Evolutionary conservation across 352 stramenopile species (phyloP).

Genomic region (Achlya hypogyna): DNA sequence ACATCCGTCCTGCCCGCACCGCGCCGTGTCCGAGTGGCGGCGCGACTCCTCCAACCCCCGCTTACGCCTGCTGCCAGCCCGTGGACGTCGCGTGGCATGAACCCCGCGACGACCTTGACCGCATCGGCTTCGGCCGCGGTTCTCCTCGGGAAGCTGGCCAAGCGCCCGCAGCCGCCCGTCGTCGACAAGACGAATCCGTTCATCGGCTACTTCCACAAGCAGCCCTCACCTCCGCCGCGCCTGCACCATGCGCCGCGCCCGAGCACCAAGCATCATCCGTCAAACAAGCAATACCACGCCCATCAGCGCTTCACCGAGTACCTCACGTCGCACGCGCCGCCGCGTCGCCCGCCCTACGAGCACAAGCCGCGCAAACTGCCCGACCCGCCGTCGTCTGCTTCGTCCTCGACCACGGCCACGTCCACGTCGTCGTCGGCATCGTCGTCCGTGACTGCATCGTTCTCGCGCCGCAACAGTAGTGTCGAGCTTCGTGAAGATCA

Average conservation of each 20-base stretch:
- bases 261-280: too few relatives aligned
- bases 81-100: constrained; percentile 8
- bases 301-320: background rate
- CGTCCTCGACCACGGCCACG: background rate
- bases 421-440: background rate
- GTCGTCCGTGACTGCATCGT: background rate
- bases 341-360: background rate
- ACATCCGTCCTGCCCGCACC: background rate
- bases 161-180: constrained; percentile 15
- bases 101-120: constrained; percentile 13
- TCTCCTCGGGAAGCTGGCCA: constrained; percentile 14
- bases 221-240: background rate
- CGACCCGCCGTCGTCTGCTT: background rate
- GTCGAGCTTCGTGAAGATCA: background rate
- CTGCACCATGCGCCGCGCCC: background rate
- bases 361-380: background rate
- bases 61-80: background rate
- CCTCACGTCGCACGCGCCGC: too few relatives aligned
- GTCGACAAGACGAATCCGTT: constrained; percentile 84
- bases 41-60: background rate
- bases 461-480: background rate
- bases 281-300: constrained; percentile 6
- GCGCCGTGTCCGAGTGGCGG: background rate
- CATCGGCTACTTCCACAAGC: constrained; percentile 75
- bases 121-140: constrained; percentile 12